Evolutionary conservation across 129 eudicot species (phyloP), one percentile per base, ranked within the genome.

Genomic region (Artemisia annua): DNA sequence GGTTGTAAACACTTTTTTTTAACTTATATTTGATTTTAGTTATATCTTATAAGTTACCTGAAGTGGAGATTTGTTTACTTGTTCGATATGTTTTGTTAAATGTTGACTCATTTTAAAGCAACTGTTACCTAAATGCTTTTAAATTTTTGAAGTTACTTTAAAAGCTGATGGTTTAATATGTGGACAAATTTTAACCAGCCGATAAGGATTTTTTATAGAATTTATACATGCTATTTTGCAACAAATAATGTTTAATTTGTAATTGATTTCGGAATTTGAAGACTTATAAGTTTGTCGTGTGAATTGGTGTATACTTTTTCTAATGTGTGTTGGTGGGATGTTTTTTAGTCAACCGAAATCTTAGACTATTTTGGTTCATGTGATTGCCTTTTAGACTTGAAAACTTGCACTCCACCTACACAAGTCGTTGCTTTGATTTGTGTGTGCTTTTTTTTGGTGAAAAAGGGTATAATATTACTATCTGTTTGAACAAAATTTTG

Each of bases 351-450:
- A 65, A 54, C 48, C 14, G 56, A 6, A 28, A 53, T 65, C 14
- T 52, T 56, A 54, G 73, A 55, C 73, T 53, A 43, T 54, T 55
- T 43, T 66, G 79, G 46, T 44, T 5, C 3, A 19, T 75, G 30
- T 28, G 32, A 65, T 19, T 52, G 49, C 18, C 22, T 63, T 55
- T 75, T 63, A 19, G n/a, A 63, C 22, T 11, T 12, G 60, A 35
- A 50, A 22, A 68, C 10, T 30, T 16, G 28, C 44, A 16, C 7
- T 61, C 65, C 66, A 63, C n/a, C 62, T 26, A n/a, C 43, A 8
- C 58, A 11, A 39, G 67, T 19, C 66, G 56, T 51, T 52, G 79
- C 71, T 32, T 32, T 32, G 43, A 32, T 32, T 32, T 32, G 43
- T 32, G 43, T 32, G 5, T 6, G 43, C 43, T 32, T 30, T 26